Percentiles rank a stretch among this genome's conserved stretches.
phyloP scores from a whole-genome alignment of 108 stramenopile genomes.

The Cyclotella baltica region DNA sequence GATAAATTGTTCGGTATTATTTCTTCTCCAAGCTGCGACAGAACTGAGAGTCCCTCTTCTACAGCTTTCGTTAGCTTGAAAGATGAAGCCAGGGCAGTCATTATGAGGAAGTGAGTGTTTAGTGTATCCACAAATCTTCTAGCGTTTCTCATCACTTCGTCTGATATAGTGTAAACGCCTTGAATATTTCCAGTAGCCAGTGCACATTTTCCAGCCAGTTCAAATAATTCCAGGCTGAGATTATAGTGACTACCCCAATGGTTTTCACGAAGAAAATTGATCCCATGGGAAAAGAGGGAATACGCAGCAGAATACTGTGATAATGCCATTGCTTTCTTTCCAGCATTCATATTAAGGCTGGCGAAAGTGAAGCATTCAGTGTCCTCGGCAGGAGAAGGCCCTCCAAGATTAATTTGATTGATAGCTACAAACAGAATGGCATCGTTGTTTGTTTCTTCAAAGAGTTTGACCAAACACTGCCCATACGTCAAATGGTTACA shows the following conservation, averaged over 20 bases:
- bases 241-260: conserved; percentile 36
- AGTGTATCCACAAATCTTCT: conserved; percentile 21
- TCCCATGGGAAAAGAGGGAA: conserved; percentile 25
- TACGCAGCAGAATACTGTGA: conserved; percentile 18
- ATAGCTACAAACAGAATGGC: conserved; percentile 12
- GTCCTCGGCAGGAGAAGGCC: neutral
- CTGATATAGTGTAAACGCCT: neutral
- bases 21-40: conserved; percentile 27
- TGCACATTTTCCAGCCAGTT: conserved; percentile 8
- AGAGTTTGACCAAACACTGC: neutral
- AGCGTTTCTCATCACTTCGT: conserved; percentile 2
- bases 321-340: conserved; percentile 26
- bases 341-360: conserved; percentile 21
- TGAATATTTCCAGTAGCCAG: conserved; percentile 2
- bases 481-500: conserved; percentile 19
- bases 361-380: conserved; percentile 1
- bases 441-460: conserved; percentile 1
- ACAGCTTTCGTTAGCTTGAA: conserved; percentile 5
- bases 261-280: neutral
- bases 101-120: neutral
- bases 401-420: conserved; percentile 16
- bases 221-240: conserved; percentile 30
- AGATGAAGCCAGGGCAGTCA: neutral
- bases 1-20: conserved; percentile 1
- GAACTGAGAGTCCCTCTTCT: neutral